Evolutionary conservation across 2,329 filamentous ascomycete genomes (phyloP), one percentile per base, ranked within the genome.

Genomic region (Phyllosticta citrichinensis): DNA sequence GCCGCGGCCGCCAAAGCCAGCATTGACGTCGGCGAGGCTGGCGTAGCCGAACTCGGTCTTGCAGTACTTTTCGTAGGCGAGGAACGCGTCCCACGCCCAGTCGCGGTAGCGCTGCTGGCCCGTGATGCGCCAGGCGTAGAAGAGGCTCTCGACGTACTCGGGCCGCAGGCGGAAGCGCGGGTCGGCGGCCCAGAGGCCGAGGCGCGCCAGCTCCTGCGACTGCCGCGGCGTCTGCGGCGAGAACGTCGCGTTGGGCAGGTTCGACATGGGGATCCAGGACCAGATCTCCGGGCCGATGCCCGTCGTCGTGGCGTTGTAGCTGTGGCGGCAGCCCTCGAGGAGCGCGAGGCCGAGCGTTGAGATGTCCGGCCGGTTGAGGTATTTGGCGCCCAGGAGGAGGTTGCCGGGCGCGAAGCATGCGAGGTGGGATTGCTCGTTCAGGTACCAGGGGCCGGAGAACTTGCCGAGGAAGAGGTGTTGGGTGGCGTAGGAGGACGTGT

Each of bases 21-120:
- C 65, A 14, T 60, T 53, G 8, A 76, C 74, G 58, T 76, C 74
- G 6, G 64, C 58, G 47, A 76, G 56, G 50, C 70, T 71, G 12
- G 74, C 74, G 58, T 72, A 76, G 2, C 74, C 74, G 55, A 67
- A 75, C 10, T 68, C 67, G 12, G 74, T 72, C 60, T 72, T 74
- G 64, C 73, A 75, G 47, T 73, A 63, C 63, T 65, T 65, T 55
- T 75, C 72, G 55, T 76, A 68, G 0, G 69, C 72, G 0, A 64
- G 58, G 58, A 74, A 76, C 3, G 71, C 73, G 50, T 76, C 74
- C 74, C 74, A 76, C 5, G 74, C 74, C 74, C 74, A 76, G 1
- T 74, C 69, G 25, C 74, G 70, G 52, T 73, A 76, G 3, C 74
- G 69, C 22, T 67, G 61, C 52, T 76, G 68, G 47, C 74, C 74